Evolutionary conservation across 345 rosid genomes (phyloP).

Genomic region (Gossypium anomalum): DNA sequence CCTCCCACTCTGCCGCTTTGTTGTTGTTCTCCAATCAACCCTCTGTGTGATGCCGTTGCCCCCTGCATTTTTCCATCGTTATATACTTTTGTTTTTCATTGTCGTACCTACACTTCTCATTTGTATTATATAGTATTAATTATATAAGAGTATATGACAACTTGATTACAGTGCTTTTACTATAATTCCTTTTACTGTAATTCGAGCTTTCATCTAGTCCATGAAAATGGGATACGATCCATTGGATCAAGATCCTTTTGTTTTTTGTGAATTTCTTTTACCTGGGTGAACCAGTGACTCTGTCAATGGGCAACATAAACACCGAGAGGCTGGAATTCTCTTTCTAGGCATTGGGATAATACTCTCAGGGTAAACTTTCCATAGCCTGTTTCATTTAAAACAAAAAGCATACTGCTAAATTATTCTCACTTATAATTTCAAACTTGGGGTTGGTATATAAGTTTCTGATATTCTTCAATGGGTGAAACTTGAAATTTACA

Average conservation of each 20-base stretch:
- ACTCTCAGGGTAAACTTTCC: slow-evolving; percentile 87
- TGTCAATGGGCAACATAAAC: slow-evolving; percentile 82
- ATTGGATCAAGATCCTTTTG: background rate
- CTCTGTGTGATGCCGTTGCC: slow-evolving; percentile 36
- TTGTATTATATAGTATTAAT: too few species aligned
- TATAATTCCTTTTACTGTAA: background rate
- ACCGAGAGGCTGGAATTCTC: slow-evolving; percentile 71
- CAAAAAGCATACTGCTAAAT: background rate
- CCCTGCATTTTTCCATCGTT: slow-evolving; percentile 32
- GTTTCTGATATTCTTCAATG: background rate
- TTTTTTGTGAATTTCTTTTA: background rate
- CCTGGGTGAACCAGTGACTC: slow-evolving; percentile 77
- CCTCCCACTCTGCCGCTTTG: slow-evolving; percentile 21
- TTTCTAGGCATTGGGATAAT: slow-evolving; percentile 74
- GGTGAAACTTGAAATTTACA: slow-evolving; percentile 39
- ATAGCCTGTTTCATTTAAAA: slow-evolving; percentile 45
- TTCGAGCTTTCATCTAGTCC: background rate
- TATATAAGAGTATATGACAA: too few species aligned
- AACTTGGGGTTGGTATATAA: background rate
- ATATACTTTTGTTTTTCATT: background rate
- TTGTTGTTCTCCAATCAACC: slow-evolving; percentile 32
- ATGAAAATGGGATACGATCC: background rate
- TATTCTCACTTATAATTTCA: background rate
- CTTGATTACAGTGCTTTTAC: too few species aligned
- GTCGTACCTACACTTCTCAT: too few species aligned